phyloP scores from a whole-genome alignment of 1,284 basidiomycete species.

The Sanghuangporus baumii region DNA sequence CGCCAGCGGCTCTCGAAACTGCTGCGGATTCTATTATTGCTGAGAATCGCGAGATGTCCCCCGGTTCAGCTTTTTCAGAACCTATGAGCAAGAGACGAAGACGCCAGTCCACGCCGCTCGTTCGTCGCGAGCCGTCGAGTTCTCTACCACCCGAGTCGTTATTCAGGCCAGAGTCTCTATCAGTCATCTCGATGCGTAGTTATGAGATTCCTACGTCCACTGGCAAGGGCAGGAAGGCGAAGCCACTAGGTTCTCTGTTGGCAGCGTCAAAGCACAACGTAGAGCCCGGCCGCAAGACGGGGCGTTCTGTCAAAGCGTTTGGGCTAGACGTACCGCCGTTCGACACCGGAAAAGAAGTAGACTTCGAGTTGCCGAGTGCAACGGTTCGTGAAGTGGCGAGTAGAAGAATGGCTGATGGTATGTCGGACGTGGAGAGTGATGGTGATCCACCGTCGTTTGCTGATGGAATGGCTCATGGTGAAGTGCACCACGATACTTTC shows the following conservation, averaged over 20 bases:
- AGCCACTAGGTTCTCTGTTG: conserved; percentile 1
- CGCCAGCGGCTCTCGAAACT: background rate
- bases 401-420: background rate
- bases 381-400: background rate
- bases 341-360: background rate
- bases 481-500: background rate
- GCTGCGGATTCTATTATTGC: background rate
- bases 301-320: conserved; percentile 12
- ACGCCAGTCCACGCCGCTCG: background rate
- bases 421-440: background rate
- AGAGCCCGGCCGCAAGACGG: conserved; percentile 6
- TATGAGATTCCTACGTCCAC: background rate
- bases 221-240: background rate
- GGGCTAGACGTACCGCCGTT: conserved; percentile 11
- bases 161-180: background rate
- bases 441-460: background rate
- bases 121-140: background rate
- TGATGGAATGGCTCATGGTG: background rate
- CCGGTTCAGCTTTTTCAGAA: background rate
- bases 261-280: conserved; percentile 12
- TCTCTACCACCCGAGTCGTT: background rate
- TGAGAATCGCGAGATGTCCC: background rate
- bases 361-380: conserved; percentile 12
- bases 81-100: background rate
- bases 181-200: conserved; percentile 1